Evolutionary conservation across 441 rosid species (phyloP).

Genomic region (Erysimum pusillum): DNA sequence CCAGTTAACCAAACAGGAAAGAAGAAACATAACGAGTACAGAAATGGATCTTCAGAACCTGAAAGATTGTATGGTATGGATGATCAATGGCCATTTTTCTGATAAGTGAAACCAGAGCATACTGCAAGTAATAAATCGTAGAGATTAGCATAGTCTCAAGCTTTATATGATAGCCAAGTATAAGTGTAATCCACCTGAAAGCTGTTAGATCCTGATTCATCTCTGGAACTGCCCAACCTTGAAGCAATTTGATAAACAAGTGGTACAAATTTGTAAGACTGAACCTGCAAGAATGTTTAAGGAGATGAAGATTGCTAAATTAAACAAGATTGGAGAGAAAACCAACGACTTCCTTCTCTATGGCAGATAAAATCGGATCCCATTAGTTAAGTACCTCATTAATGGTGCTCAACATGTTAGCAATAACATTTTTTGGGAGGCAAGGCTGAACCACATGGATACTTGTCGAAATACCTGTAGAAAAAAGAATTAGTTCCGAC

Average conservation of each 20-base stretch:
- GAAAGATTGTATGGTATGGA: conserved; percentile 64
- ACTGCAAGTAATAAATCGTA: conserved; percentile 61
- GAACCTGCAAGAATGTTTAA: conserved; percentile 65
- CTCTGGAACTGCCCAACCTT: conserved; percentile 91
- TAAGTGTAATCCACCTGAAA: conserved; percentile 75
- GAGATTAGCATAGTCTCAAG: conserved; percentile 43
- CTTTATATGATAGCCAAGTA: conserved; percentile 32
- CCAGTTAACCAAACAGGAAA: conserved; percentile 29
- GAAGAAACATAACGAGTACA: conserved; percentile 20
- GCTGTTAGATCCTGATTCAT: conserved; percentile 68
- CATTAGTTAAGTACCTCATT: conserved; percentile 65
- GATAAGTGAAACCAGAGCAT: conserved; percentile 88
- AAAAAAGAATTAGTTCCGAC: conserved; percentile 38
- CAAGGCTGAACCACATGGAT: too few species aligned
- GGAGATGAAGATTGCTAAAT: conserved; percentile 31
- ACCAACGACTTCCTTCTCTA: conserved; percentile 1
- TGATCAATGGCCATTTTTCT: conserved; percentile 68
- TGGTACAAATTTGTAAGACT: conserved; percentile 93
- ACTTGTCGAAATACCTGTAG: conserved; percentile 88
- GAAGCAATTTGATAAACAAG: conserved; percentile 98
- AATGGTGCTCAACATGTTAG: conserved; percentile 78
- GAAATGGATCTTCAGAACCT: conserved; percentile 57
- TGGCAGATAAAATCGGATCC: conserved; percentile 26
- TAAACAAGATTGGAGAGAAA: background rate
- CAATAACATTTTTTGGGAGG: conserved; percentile 69